A percentile compares a stretch with the other conserved stretches of the same genome.
These are phyloP conservation scores for Stylonectria norvegica DNA, from an alignment of 2,329 filamentous ascomycete genomes.

Conservation along the genomic window DNA sequence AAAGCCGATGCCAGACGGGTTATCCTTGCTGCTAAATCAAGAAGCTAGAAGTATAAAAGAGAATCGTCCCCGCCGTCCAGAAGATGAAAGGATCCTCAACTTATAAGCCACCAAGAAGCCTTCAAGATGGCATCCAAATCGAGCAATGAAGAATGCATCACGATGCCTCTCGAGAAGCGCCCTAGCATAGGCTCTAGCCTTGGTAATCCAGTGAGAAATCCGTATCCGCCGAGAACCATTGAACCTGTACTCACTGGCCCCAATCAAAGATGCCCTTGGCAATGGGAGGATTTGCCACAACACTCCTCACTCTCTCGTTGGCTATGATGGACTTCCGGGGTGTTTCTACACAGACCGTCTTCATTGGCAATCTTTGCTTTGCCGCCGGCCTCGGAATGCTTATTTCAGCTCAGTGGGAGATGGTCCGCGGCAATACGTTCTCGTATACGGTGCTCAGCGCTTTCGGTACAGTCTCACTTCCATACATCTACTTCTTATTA, in stretches of 20 bases:
- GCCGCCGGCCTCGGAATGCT: constrained; percentile 27
- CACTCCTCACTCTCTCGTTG: constrained; percentile 24
- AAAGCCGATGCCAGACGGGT: no score
- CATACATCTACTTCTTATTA: no score
- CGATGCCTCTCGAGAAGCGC: neutral
- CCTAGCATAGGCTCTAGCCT: neutral
- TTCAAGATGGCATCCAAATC: neutral
- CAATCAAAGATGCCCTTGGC: constrained; percentile 20
- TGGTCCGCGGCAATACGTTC: constrained; percentile 28
- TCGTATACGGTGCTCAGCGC: constrained; percentile 27
- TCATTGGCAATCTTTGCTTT: constrained; percentile 29
- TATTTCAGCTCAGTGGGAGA: constrained; percentile 29
- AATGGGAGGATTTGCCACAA: constrained; percentile 30
- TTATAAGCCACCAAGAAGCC: neutral
- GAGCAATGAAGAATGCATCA: neutral
- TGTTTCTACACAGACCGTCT: constrained; percentile 26
- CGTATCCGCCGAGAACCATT: neutral
- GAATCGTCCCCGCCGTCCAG: neutral
- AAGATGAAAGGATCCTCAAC: neutral
- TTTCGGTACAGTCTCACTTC: constrained; percentile 16
- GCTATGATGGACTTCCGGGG: constrained; percentile 30
- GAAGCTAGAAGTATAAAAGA: no score
- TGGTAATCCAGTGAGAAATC: neutral
- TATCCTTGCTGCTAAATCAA: no score
- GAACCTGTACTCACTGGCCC: neutral